These are phyloP conservation scores for Botrytis deweyae DNA, from an alignment of 2,329 filamentous ascomycete species.

Conservation along the genomic window DNA sequence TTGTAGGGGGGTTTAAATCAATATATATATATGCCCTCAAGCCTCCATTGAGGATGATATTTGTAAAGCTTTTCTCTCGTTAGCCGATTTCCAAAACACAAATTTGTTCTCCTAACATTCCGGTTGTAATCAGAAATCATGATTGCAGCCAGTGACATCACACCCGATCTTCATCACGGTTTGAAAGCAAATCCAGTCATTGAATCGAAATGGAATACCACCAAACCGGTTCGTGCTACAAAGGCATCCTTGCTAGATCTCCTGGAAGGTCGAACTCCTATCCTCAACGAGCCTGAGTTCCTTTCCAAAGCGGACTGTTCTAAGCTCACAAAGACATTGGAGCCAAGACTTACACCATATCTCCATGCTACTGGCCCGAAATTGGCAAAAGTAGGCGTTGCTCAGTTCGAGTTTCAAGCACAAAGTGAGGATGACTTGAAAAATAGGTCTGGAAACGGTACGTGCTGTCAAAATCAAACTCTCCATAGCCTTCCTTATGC, in stretches of 20 bases:
- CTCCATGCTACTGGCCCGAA: constrained; percentile 14
- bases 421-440: constrained; percentile 15
- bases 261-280: constrained; percentile 7
- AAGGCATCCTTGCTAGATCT: background rate
- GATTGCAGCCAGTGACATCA: background rate
- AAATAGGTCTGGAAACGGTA: constrained; percentile 16
- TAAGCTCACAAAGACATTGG: background rate
- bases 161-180: background rate
- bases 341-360: constrained; percentile 13
- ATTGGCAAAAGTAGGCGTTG: constrained; percentile 15
- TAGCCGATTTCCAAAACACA: background rate
- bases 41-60: background rate
- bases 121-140: background rate
- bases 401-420: constrained; percentile 18
- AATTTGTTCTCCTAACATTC: background rate
- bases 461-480: background rate
- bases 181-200: background rate
- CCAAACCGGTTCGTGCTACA: background rate
- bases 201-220: constrained; percentile 2
- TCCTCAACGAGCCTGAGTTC: constrained; percentile 3
- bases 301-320: background rate
- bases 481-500: background rate
- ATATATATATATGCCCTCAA: background rate
- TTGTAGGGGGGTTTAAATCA: no score
- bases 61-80: background rate